Conservation (phyloP, 2,329 filamentous ascomycete species). For the Thelonectria rubi region DNA sequence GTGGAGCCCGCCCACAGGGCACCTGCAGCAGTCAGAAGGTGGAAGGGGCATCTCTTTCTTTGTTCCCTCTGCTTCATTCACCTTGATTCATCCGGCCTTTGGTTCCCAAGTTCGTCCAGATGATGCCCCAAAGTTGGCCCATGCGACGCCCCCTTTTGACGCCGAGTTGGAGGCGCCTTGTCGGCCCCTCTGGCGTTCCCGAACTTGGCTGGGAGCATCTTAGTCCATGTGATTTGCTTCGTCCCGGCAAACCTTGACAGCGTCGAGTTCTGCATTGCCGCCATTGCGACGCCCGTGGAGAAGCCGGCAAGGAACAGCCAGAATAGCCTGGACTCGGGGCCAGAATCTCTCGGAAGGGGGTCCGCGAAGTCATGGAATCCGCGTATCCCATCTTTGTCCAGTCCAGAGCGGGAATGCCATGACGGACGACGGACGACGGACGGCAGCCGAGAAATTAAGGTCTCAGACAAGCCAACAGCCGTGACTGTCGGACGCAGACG, state of each 20-base stretch:
- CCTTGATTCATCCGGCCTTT: too few species aligned
- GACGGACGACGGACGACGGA: background rate
- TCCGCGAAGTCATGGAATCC: background rate
- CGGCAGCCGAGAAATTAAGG: conserved; percentile 1
- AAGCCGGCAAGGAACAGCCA: too few species aligned
- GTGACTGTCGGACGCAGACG: background rate
- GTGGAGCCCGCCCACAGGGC: conserved; percentile 15
- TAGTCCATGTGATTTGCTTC: too few species aligned
- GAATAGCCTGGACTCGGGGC: background rate
- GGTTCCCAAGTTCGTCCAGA: too few species aligned
- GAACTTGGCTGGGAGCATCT: background rate
- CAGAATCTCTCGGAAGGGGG: background rate
- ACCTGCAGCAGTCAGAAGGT: conserved; percentile 4
- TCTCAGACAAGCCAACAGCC: conserved; percentile 11
- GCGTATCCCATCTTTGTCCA: background rate
- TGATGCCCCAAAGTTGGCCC: background rate
- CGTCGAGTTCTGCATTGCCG: too few species aligned
- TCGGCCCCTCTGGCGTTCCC: too few species aligned
- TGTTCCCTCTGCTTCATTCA: conserved; percentile 1
- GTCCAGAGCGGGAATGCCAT: conserved; percentile 1
- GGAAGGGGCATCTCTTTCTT: background rate
- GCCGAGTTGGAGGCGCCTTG: too few species aligned
- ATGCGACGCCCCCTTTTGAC: background rate
- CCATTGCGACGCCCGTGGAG: too few species aligned
- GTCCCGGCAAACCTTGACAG: too few species aligned